Conservation (phyloP, 164 flowering plant species). For the Dillenia suffruticosa region DNA sequence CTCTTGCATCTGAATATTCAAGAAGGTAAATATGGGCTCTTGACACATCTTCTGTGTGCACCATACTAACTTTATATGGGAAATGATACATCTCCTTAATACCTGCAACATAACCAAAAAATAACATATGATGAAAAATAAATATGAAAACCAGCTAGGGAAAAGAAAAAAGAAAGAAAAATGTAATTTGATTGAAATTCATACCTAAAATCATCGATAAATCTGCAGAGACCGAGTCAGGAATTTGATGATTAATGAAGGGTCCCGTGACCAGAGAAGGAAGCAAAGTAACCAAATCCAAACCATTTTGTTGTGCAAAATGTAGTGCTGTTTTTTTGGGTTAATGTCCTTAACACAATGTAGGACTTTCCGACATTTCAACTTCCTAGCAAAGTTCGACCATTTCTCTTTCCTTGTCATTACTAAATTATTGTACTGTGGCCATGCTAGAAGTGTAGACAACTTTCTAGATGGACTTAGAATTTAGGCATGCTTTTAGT, state of each 20-base stretch:
- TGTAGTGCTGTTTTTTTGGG: slow-evolving; percentile 36
- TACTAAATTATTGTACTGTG: slow-evolving; percentile 11
- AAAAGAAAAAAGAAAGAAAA: neutral
- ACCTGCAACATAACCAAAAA: too few relatives aligned
- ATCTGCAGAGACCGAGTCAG: slow-evolving; percentile 14
- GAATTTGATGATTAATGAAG: slow-evolving; percentile 29
- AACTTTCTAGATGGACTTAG: slow-evolving; percentile 25
- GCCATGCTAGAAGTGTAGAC: slow-evolving; percentile 12
- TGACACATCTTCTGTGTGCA: slow-evolving; percentile 24
- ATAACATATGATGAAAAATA: too few relatives aligned
- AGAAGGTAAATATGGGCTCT: slow-evolving; percentile 19
- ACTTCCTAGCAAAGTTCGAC: slow-evolving; percentile 18
- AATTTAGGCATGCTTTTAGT: neutral
- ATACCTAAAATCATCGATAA: slow-evolving; percentile 30
- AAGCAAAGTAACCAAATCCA: slow-evolving; percentile 33
- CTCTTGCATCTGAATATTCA: slow-evolving; percentile 15
- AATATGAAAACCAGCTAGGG: too few relatives aligned
- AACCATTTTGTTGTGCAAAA: slow-evolving; percentile 32
- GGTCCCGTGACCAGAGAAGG: slow-evolving; percentile 35
- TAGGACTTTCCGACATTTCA: slow-evolving; percentile 15
- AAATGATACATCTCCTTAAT: too few relatives aligned
- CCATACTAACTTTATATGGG: slow-evolving; percentile 2
- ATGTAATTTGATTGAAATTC: slow-evolving; percentile 18
- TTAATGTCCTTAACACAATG: slow-evolving; percentile 29
- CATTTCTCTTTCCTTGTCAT: neutral